Percentiles rank a stretch among this genome's conserved stretches.
Conservation (phyloP, 108 stramenopile genomes). For the Skeletonema potamos region DNA sequence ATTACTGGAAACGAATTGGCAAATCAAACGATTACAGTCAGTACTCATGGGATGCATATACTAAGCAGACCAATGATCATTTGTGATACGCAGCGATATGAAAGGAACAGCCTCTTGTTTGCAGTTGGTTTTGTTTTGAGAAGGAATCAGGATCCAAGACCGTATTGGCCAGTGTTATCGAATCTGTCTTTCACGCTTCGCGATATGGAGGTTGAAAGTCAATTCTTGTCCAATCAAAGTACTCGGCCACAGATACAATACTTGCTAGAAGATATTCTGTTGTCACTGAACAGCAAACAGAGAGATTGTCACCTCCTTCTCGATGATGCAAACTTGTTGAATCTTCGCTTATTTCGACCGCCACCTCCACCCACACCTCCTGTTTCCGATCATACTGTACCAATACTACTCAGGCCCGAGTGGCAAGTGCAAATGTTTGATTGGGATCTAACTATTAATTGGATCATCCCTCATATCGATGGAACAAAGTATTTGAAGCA, state of each 20-base stretch:
- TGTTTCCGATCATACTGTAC: slow-evolving; percentile 77
- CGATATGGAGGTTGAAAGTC: slow-evolving; percentile 76
- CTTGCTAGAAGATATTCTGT: slow-evolving; percentile 58
- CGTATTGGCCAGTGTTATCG: slow-evolving; percentile 66
- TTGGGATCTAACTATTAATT: slow-evolving; percentile 90
- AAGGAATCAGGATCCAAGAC: slow-evolving; percentile 66
- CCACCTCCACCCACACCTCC: slow-evolving; percentile 66
- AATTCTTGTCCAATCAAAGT: slow-evolving; percentile 50
- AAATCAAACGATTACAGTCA: slow-evolving; percentile 73
- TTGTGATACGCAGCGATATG: slow-evolving; percentile 57
- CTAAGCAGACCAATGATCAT: slow-evolving; percentile 77
- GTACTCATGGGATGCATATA: slow-evolving; percentile 77
- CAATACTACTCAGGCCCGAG: slow-evolving; percentile 72
- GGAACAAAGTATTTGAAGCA: slow-evolving; percentile 77
- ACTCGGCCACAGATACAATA: slow-evolving; percentile 59
- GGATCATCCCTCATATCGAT: slow-evolving; percentile 90
- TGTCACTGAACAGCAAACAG: slow-evolving; percentile 68
- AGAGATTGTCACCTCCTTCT: slow-evolving; percentile 73
- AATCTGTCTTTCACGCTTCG: slow-evolving; percentile 70
- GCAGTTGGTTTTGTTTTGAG: slow-evolving; percentile 79
- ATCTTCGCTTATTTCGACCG: slow-evolving; percentile 74
- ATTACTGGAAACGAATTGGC: slow-evolving; percentile 83
- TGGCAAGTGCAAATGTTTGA: slow-evolving; percentile 78
- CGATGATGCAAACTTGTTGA: slow-evolving; percentile 67
- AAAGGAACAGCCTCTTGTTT: slow-evolving; percentile 79